Evolutionary conservation across 192 early-diverging fungal species (phyloP).

Genomic region (Entophlyctis luteolus): DNA sequence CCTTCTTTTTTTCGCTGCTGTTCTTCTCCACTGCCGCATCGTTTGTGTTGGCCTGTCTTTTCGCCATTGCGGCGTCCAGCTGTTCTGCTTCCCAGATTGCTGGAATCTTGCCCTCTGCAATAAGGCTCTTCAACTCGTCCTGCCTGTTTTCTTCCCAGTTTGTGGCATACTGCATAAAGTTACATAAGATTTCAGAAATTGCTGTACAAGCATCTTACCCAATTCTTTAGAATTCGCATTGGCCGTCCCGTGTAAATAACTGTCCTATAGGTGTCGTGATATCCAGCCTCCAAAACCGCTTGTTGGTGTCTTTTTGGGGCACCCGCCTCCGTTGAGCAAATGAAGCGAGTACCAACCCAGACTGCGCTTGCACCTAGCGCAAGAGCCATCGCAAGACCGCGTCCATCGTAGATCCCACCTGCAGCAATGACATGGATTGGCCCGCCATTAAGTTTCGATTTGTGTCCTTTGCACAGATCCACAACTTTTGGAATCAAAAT

Average conservation of each 20-base stretch:
- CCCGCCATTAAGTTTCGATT: slow-evolving; percentile 30
- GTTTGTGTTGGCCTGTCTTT: slow-evolving; percentile 4
- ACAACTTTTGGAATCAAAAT: slow-evolving; percentile 46
- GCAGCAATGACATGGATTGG: slow-evolving; percentile 45
- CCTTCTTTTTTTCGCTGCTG: slow-evolving; percentile 2
- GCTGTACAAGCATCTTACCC: slow-evolving; percentile 1
- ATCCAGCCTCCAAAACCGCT: slow-evolving; percentile 36
- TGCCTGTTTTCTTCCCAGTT: slow-evolving; percentile 38
- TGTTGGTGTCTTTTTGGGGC: slow-evolving; percentile 43
- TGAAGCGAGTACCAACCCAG: slow-evolving; percentile 50
- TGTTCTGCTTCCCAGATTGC: slow-evolving; percentile 25
- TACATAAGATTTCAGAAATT: background rate
- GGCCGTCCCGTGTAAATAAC: slow-evolving; percentile 42
- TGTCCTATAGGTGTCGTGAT: slow-evolving; percentile 44
- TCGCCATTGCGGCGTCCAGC: background rate
- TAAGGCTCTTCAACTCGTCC: slow-evolving; percentile 31
- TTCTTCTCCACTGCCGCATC: background rate
- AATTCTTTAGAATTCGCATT: slow-evolving; percentile 36
- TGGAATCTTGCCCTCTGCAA: slow-evolving; percentile 34
- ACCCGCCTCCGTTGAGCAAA: slow-evolving; percentile 43
- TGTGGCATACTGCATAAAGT: slow-evolving; percentile 12
- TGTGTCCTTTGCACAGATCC: slow-evolving; percentile 42
- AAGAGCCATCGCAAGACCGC: slow-evolving; percentile 42
- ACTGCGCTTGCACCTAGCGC: slow-evolving; percentile 41
- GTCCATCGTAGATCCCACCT: slow-evolving; percentile 46